A percentile compares a stretch with the other conserved stretches of the same genome.
Evolutionary conservation across 148 eudicot genomes (phyloP).

Genomic region (Gaultheria prostrata): DNA sequence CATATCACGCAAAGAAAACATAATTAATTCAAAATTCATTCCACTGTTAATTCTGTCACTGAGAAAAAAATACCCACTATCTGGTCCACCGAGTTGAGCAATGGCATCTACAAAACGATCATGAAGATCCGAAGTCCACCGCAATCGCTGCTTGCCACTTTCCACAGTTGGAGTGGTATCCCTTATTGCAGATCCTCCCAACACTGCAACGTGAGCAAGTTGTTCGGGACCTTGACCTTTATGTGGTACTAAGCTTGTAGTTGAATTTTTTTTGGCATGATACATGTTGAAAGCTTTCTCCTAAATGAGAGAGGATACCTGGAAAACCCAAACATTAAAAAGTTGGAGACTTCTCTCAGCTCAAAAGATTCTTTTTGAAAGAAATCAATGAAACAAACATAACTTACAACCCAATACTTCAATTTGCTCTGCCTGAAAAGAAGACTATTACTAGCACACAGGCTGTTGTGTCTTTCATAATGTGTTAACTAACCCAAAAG

Average conservation of each 20-base stretch:
- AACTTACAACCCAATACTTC: not conserved
- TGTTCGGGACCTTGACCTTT: constrained; percentile 48
- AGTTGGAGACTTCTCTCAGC: not conserved
- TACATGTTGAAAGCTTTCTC: constrained; percentile 35
- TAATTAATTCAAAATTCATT: not conserved
- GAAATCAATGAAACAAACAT: not conserved
- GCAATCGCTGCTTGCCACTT: constrained; percentile 54
- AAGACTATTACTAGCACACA: not conserved
- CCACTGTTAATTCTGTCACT: constrained; percentile 19
- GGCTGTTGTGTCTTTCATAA: not conserved
- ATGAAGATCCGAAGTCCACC: constrained; percentile 75
- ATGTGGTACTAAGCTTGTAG: constrained; percentile 48
- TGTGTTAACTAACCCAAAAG: not conserved
- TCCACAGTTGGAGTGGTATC: constrained; percentile 42
- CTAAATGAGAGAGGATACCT: not conserved
- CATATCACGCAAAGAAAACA: not conserved
- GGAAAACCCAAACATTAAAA: not conserved
- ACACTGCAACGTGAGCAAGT: constrained; percentile 31
- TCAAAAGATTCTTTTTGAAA: not conserved
- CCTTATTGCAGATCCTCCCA: constrained; percentile 39
- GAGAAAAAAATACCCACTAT: constrained; percentile 56
- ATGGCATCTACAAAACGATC: constrained; percentile 69
- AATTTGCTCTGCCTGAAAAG: not conserved
- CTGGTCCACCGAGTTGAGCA: constrained; percentile 81
- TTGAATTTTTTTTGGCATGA: constrained; percentile 44